Conservation (phyloP, 2,329 filamentous ascomycete genomes). For the Claviceps quebecensis region DNA sequence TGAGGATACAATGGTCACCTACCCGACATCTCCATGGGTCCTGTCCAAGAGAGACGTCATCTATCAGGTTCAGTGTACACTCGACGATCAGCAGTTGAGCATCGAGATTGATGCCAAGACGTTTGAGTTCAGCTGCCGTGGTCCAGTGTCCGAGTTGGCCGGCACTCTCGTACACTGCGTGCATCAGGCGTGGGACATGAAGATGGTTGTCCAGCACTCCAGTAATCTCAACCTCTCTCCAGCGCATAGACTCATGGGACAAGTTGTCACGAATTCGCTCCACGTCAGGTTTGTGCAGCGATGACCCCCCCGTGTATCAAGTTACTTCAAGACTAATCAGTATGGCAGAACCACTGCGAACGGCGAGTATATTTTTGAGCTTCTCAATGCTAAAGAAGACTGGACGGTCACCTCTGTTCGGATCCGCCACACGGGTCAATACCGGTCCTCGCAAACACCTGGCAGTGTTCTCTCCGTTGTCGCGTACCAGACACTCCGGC, state of each 20-base stretch:
- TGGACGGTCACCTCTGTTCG: slow-evolving; percentile 9
- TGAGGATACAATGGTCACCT: slow-evolving; percentile 5
- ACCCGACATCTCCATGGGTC: slow-evolving; percentile 9
- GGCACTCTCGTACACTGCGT: slow-evolving; percentile 17
- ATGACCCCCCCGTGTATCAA: background rate
- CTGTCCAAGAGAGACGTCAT: slow-evolving; percentile 8
- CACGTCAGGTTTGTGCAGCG: slow-evolving; percentile 13
- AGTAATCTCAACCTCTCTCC: slow-evolving; percentile 6
- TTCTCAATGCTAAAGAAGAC: slow-evolving; percentile 2
- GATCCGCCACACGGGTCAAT: slow-evolving; percentile 12
- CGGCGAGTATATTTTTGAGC: slow-evolving; percentile 10
- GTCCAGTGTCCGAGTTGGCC: slow-evolving; percentile 9
- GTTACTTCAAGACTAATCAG: background rate
- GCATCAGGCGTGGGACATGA: slow-evolving; percentile 18
- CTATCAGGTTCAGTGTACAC: slow-evolving; percentile 15
- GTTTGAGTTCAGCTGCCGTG: slow-evolving; percentile 11
- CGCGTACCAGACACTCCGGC: slow-evolving; percentile 11
- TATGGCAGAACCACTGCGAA: slow-evolving; percentile 6
- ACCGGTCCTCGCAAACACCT: slow-evolving; percentile 5
- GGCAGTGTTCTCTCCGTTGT: slow-evolving; percentile 12
- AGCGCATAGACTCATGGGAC: slow-evolving; percentile 10
- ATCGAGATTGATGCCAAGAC: slow-evolving; percentile 16
- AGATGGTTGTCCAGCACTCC: slow-evolving; percentile 11
- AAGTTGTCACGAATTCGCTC: slow-evolving; percentile 12
- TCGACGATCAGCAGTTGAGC: slow-evolving; percentile 5